Conservation (phyloP, 2,329 filamentous ascomycete species). For the Cucurbitaria berberidis region DNA sequence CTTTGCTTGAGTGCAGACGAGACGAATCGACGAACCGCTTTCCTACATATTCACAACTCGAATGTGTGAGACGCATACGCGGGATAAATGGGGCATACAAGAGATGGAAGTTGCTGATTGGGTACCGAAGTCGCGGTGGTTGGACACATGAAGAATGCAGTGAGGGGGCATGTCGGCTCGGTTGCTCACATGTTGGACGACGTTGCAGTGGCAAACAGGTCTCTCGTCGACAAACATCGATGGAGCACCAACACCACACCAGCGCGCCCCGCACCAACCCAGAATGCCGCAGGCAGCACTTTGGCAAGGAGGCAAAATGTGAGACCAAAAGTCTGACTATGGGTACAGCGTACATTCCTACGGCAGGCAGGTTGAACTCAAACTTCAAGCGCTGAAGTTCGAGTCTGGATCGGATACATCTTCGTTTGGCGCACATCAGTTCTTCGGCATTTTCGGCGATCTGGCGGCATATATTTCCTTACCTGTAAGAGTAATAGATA, state of each 20-base stretch:
- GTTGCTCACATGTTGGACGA: neutral
- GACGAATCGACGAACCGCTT: neutral
- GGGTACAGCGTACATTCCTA: neutral
- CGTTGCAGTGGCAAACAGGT: neutral
- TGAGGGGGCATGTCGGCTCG: neutral
- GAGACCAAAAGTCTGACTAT: neutral
- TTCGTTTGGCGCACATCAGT: neutral
- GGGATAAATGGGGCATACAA: neutral
- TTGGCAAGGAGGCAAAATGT: no score
- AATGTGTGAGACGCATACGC: neutral
- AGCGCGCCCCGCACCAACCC: neutral
- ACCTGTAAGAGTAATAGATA: neutral
- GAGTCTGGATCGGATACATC: conserved; percentile 7
- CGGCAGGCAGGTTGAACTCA: conserved; percentile 12
- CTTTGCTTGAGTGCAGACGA: conserved; percentile 30
- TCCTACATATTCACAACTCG: neutral
- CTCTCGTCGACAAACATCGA: neutral
- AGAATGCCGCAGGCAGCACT: neutral
- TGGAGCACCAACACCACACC: neutral
- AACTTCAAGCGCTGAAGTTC: conserved; percentile 47
- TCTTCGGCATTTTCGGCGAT: neutral
- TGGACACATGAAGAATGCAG: neutral
- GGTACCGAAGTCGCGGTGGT: neutral
- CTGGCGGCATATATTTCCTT: conserved; percentile 1
- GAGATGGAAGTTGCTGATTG: neutral